These are phyloP conservation scores for Aspergillus amoenus DNA, from an alignment of 2,329 filamentous ascomycete species.

Conservation along the genomic window DNA sequence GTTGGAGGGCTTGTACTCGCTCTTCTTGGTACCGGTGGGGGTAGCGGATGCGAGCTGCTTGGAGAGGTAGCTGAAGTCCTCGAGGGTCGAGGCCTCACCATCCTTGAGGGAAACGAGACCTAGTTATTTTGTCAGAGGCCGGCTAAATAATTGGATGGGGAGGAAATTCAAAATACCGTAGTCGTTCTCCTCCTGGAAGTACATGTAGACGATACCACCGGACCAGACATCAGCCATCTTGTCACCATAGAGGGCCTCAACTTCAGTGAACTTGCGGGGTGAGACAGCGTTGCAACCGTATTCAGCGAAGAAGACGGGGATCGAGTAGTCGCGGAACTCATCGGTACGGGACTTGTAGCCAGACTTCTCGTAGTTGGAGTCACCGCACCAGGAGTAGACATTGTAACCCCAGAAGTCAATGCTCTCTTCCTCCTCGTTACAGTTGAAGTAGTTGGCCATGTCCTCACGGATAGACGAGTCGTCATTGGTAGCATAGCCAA, in stretches of 20 bases:
- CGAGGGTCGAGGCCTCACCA: conserved; percentile 62
- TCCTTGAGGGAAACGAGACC: conserved; percentile 60
- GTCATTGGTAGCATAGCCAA: conserved; percentile 94
- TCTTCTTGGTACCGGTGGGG: conserved; percentile 64
- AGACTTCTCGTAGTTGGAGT: conserved; percentile 72
- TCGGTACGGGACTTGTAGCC: conserved; percentile 78
- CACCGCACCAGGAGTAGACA: conserved; percentile 97
- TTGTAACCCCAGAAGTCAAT: conserved; percentile 99
- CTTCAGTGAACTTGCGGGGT: conserved; percentile 79
- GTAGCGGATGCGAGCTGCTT: conserved; percentile 65
- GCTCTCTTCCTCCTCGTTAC: conserved; percentile 60
- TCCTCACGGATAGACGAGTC: conserved; percentile 76
- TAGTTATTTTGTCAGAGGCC: conserved; percentile 53
- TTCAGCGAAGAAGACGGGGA: conserved; percentile 96
- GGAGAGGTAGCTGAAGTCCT: conserved; percentile 72
- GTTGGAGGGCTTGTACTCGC: conserved; percentile 71
- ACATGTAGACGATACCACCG: conserved; percentile 98
- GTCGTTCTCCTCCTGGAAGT: conserved; percentile 84
- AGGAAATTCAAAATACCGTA: conserved; percentile 59
- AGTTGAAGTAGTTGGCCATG: conserved; percentile 93
- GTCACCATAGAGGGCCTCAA: conserved; percentile 71
- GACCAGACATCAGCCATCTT: conserved; percentile 85
- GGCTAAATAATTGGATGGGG: neutral
- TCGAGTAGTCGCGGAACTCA: conserved; percentile 83
- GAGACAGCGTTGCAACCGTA: conserved; percentile 84